These are phyloP conservation scores for Thraustochytrium sp. DNA, from an alignment of 352 stramenopile genomes.

Conservation along the genomic window DNA sequence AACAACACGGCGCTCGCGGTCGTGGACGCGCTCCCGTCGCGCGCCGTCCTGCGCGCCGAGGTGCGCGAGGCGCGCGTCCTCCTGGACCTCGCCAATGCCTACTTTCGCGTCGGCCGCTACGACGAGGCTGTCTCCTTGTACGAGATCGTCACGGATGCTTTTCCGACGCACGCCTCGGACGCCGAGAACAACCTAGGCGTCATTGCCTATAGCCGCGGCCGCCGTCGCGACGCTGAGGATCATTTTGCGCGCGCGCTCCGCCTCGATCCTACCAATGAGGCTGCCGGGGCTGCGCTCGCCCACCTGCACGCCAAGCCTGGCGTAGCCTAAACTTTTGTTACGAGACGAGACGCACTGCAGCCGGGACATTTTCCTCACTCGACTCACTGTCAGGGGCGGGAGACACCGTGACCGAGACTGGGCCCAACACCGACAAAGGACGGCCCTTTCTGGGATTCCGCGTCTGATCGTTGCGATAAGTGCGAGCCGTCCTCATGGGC, in stretches of 20 bases:
- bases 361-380: no score
- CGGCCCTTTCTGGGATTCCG: no score
- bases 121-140: background rate
- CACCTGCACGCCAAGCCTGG: background rate
- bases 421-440: no score
- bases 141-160: background rate
- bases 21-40: background rate
- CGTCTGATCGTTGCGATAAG: no score
- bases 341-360: background rate
- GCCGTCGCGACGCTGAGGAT: background rate
- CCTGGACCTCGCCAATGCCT: slow-evolving; percentile 24
- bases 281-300: background rate
- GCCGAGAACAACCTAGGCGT: slow-evolving; percentile 27
- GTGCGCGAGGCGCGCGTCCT: background rate
- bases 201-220: background rate
- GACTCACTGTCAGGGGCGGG: no score
- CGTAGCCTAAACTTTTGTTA: background rate
- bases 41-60: background rate
- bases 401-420: no score
- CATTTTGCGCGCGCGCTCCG: background rate
- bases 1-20: background rate
- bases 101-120: background rate
- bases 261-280: background rate
- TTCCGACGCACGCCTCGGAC: background rate
- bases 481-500: no score